Conservation (phyloP, 805 yeast genomes). For the Metschnikowia reukaufii region DNA sequence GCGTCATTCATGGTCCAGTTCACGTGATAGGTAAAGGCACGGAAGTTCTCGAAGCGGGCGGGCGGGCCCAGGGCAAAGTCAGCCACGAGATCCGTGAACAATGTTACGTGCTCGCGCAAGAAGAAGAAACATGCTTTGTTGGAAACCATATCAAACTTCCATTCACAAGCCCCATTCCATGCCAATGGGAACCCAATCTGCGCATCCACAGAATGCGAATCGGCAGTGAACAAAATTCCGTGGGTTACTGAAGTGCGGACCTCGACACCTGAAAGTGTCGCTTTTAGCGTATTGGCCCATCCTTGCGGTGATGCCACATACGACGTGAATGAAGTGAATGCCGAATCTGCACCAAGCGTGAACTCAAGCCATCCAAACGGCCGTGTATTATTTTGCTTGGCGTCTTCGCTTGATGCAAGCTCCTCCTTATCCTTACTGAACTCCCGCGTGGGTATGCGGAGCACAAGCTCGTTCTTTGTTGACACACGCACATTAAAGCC, state of each 20-base stretch:
- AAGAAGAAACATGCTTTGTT: slow-evolving; percentile 58
- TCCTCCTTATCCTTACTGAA: slow-evolving; percentile 63
- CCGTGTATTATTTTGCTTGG: slow-evolving; percentile 15
- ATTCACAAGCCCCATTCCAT: slow-evolving; percentile 79
- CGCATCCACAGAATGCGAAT: slow-evolving; percentile 53
- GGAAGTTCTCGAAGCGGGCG: slow-evolving; percentile 69
- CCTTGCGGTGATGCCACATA: slow-evolving; percentile 58
- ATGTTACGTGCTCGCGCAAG: slow-evolving; percentile 76
- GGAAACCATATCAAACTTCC: slow-evolving; percentile 61
- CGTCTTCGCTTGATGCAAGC: slow-evolving; percentile 11
- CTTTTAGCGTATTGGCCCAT: slow-evolving; percentile 48
- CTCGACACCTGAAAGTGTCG: slow-evolving; percentile 56
- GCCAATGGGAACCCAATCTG: slow-evolving; percentile 67
- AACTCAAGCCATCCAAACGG: slow-evolving; percentile 94
- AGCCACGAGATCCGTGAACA: slow-evolving; percentile 66
- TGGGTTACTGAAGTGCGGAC: slow-evolving; percentile 86
- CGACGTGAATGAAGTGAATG: slow-evolving; percentile 46
- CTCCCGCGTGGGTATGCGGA: slow-evolving; percentile 84
- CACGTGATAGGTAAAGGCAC: slow-evolving; percentile 66
- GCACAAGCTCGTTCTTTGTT: slow-evolving; percentile 61
- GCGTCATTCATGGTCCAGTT: slow-evolving; percentile 60
- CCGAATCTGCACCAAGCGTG: slow-evolving; percentile 55
- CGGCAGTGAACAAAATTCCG: slow-evolving; percentile 68
- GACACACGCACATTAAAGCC: slow-evolving; percentile 56
- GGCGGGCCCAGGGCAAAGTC: slow-evolving; percentile 79